Evolutionary conservation across 1,284 basidiomycete genomes (phyloP), one percentile per base, ranked within the genome.

Genomic region (Moniliophthora roreri): DNA sequence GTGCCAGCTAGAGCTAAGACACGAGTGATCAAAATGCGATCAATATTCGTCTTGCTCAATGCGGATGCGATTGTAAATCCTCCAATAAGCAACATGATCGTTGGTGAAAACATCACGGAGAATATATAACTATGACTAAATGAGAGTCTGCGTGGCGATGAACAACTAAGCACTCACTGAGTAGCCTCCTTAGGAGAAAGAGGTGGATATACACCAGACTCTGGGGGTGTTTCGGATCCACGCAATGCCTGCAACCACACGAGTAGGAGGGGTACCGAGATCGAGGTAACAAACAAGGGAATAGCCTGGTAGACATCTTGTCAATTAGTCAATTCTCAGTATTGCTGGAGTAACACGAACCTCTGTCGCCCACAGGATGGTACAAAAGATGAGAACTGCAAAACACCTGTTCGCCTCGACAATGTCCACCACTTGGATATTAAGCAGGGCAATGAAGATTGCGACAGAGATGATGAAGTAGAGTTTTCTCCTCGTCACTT

Each of bases 61-160:
- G 95, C 97, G 2, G 96, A 95, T 0, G 97, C 95, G 59, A 99
- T 95, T 1, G 97, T 99, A 75, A 99, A 98, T n/a, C 97, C 97
- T 28, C 93, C 92, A 54, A 95, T 93, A 49, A 97, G 85, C 24
- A 97, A 88, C 91, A 97, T 93, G 74, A 98, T 96, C 6, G 95
- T 93, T n/a, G 93, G 87, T 4, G 89, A 85, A 72, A 93, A 89
- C 87, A 92, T 91, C 39, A 80, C 74, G 0, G 87, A 87, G 67
- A 91, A 91, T 36, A 91, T 74, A 62, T 77, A 88, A 69, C 89
- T 91, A 11, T 34, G 16, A 57, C 13, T n/a, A 16, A 9, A 21
- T 54, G 7, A 48, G 15, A 34, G 15, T 20, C 32, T 11, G 45
- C 36, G 18, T 20, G 34, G n/a, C n/a, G 23, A 36, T 20, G 13